Evolutionary conservation across 148 eudicot species (phyloP).

Genomic region (Gaultheria prostrata): DNA sequence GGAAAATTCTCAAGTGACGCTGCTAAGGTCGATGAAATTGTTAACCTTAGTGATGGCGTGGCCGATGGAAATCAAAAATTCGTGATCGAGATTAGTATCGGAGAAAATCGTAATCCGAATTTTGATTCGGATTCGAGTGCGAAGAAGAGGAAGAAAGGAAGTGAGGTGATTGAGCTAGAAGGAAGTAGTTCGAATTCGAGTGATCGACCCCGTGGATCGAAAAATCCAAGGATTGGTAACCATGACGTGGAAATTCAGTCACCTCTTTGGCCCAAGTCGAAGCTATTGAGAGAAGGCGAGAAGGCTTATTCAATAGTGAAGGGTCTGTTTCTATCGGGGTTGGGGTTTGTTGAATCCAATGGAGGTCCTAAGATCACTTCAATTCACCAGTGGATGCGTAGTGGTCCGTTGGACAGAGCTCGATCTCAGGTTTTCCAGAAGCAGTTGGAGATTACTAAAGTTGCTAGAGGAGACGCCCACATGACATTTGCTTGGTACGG

Average conservation of each 20-base stretch:
- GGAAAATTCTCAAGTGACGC: conserved; percentile 4
- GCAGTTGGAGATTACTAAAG: conserved; percentile 37
- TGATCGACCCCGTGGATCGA: neutral
- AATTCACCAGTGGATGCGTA: conserved; percentile 37
- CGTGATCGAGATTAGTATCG: conserved; percentile 36
- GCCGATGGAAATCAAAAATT: conserved; percentile 13
- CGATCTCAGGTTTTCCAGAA: conserved; percentile 38
- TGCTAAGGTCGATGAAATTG: neutral
- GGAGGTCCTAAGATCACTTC: conserved; percentile 42
- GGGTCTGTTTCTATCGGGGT: conserved; percentile 34
- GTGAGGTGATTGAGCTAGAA: conserved; percentile 10
- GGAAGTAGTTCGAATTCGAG: conserved; percentile 20
- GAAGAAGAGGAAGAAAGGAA: conserved; percentile 22
- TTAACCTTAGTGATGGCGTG: neutral
- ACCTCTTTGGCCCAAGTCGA: conserved; percentile 44
- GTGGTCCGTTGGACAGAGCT: conserved; percentile 35
- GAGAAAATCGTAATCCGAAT: conserved; percentile 9
- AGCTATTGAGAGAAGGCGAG: conserved; percentile 33
- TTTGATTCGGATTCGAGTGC: neutral
- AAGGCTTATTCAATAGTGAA: conserved; percentile 21
- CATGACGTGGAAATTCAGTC: conserved; percentile 12
- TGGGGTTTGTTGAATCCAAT: conserved; percentile 23
- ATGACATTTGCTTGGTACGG: conserved; percentile 56
- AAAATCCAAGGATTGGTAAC: conserved; percentile 16
- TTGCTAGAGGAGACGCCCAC: conserved; percentile 42